Evolutionary conservation across 192 early-diverging fungal genomes (phyloP), one percentile per base, ranked within the genome.

Genomic region (Backusella parvicylindrica): DNA sequence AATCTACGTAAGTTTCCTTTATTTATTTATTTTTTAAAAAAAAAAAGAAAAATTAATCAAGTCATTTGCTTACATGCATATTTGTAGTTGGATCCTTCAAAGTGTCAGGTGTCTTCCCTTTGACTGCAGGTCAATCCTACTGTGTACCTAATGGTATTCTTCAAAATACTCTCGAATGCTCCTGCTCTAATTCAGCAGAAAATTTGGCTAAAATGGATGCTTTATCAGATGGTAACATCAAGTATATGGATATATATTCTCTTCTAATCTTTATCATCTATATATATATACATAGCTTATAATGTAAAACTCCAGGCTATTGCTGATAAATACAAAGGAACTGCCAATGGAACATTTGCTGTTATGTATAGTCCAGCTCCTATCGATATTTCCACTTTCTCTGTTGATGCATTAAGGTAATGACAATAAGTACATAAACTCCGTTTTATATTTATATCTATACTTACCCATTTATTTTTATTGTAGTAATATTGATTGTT

Each of bases 21-120:
- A 28, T 60, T 7, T 13, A 28, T 28, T 38, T 38, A 26, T 33
- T 38, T 28, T 35, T 69, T 37, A 23, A 49, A 0, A n/a, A n/a
- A n/a, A n/a, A n/a, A n/a, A n/a, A n/a, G n/a, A n/a, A n/a, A n/a
- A n/a, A n/a, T n/a, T n/a, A 64, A 35, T n/a, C 26, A 30, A 1
- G 9, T 60, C 28, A 28, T 60, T 13, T 60, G 3, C 53, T 60
- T 60, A 60, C 23, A 37, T 68, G 3, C 1, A 6, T 8, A 16
- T 68, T 21, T 1, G 18, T 56, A 77, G 76, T 77, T 41, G 71
- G 76, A 6, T 67, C 71, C n/a, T 77, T 77, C 26, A 68, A 72
- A 15, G 76, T 77, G 2, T 77, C 76, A 8, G 36, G 32, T 5
- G 71, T 77, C 2, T 77, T 60, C 49, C 47, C 71, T 16, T 32